A percentile compares a stretch with the other conserved stretches of the same genome.
Evolutionary conservation across 306 rosid genomes (phyloP).

Genomic region (Pyrus pyrifolia): DNA sequence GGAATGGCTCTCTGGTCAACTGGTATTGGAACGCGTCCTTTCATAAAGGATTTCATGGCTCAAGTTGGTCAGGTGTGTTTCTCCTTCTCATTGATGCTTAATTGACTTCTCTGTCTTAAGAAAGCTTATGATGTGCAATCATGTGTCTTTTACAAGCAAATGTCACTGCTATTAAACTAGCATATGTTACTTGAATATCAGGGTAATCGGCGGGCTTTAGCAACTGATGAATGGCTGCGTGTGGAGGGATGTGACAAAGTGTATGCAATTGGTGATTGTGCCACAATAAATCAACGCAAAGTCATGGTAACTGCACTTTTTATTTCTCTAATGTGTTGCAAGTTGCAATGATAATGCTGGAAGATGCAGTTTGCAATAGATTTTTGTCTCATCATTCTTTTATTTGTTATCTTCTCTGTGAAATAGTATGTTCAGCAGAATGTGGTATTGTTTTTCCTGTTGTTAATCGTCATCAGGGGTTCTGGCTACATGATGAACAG

Average conservation of each 20-base stretch:
- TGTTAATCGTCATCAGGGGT: not conserved
- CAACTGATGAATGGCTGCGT: conserved; percentile 99
- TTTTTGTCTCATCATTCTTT: not conserved
- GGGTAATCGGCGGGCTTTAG: conserved; percentile 85
- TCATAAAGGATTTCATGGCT: conserved; percentile 70
- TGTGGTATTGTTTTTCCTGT: not conserved
- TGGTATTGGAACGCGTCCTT: conserved; percentile 90
- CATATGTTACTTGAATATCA: conserved; percentile 21
- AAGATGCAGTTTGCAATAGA: not conserved
- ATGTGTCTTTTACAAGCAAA: not conserved
- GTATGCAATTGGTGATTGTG: conserved; percentile 96
- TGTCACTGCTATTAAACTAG: not conserved
- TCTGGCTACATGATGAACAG: not conserved
- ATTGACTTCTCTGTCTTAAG: not conserved
- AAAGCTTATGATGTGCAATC: not conserved
- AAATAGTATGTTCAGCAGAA: not conserved
- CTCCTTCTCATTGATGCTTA: conserved; percentile 2
- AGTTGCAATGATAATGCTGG: not conserved
- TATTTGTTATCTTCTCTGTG: not conserved
- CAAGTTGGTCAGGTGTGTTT: conserved; percentile 87
- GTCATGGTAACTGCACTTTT: conserved; percentile 55
- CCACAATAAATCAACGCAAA: conserved; percentile 94
- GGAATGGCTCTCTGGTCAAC: conserved; percentile 99
- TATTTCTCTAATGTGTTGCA: conserved; percentile 3
- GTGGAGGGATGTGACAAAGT: conserved; percentile 76